Base-by-base conservation (phyloP, 441 rosid species). In the Macaranga tanarius region DNA sequence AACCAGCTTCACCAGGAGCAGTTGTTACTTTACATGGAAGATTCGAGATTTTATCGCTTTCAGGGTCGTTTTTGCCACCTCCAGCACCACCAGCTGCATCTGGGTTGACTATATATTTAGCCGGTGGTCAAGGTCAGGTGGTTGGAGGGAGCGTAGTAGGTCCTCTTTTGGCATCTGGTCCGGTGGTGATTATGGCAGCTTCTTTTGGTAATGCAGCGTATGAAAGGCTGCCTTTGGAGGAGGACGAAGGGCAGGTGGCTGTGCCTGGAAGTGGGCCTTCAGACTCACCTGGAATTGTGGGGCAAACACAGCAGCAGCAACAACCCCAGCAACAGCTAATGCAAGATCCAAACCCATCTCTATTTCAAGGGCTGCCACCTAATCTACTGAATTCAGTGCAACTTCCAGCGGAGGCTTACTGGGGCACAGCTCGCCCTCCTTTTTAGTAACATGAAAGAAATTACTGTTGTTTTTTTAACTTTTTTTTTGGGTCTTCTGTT, bases 21-120 rank as follows among this genome's bases (percentile, higher is more conserved):
- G 96, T 91, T 12, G 90, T 91, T 50, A 88, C 90, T 25, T 79
- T 92, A 78, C 95, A 92, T 51, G 98, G 98, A 26, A 84, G 95
- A 75, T 91, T 92, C 56, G 98, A 92, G 88, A 85, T 92, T 71
- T 80, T 92, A 65, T 92, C 98, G 10, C 84, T 92, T 17, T 86
- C 95, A 0, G 98, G 98, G 0, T 91, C 98, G 11, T 89, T 91
- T 64, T 81, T 92, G 42, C 98, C 98, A 7, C 95, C 97, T 3
- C 98, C 98, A 0, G 98, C 97, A 2, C 98, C 98, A 5, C 88
- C 93, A 10, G 93, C 95, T 4, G 93, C 95, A 0, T 87, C 97
- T 0, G 90, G 89, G 55, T 76, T 91, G 78, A 87, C 91, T 2
- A 83, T 91, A 51, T 91, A 91, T 51, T 69, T 91, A 71, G 95